These are phyloP conservation scores for Lignosus rhinocerotis DNA, from an alignment of 1,284 basidiomycete species.

Conservation along the genomic window DNA sequence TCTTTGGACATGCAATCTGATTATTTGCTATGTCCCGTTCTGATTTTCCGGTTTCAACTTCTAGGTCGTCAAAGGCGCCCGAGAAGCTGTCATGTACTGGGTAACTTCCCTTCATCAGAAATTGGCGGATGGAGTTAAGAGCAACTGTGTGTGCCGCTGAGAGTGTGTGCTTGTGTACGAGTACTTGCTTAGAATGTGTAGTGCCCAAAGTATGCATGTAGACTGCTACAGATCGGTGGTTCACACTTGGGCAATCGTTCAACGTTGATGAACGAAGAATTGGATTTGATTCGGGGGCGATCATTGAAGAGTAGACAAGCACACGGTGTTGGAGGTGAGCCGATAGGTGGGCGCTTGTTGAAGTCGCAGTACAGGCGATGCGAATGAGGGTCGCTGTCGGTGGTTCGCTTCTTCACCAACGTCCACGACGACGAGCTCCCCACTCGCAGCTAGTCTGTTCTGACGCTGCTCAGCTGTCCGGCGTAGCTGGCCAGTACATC, in stretches of 20 bases:
- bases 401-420: slow-evolving; percentile 21
- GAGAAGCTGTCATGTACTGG: not conserved
- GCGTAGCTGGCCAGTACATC: slow-evolving; percentile 12
- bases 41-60: slow-evolving; percentile 1
- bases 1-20: not conserved
- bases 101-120: not conserved
- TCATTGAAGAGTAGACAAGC: too few species aligned
- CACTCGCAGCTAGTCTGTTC: slow-evolving; percentile 12
- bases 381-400: slow-evolving; percentile 14
- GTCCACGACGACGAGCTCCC: slow-evolving; percentile 21
- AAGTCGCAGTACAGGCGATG: slow-evolving; percentile 10
- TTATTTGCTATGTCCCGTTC: not conserved
- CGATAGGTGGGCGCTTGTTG: slow-evolving; percentile 13
- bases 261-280: not conserved
- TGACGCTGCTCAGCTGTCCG: slow-evolving; percentile 18
- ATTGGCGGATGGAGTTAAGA: not conserved
- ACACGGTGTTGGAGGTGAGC: not conserved
- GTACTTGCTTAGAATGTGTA: not conserved
- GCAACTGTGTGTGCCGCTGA: not conserved
- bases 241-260: too few species aligned
- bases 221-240: not conserved
- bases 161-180: not conserved
- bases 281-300: slow-evolving; percentile 6
- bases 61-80: not conserved
- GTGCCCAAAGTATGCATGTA: not conserved